Conservation (phyloP, 1,284 basidiomycete species). For the Cutaneotrichosporon mucoides region DNA sequence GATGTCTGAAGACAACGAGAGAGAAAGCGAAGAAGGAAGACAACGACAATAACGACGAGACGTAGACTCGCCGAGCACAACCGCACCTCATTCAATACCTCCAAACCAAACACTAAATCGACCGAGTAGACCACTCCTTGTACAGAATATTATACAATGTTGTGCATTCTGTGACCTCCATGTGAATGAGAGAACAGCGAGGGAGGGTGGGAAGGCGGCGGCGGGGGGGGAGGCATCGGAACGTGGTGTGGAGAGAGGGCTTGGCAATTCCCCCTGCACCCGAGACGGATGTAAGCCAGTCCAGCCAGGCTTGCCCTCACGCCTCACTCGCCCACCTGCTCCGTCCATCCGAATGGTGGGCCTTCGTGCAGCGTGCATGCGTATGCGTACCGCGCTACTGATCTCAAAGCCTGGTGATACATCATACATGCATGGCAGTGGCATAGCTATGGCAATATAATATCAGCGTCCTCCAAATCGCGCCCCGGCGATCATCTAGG, state of each 20-base stretch:
- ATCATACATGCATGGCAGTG: neutral
- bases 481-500: neutral
- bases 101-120: neutral
- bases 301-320: too few relatives aligned
- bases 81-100: neutral
- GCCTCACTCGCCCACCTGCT: too few relatives aligned
- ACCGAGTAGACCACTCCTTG: neutral
- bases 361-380: too few relatives aligned
- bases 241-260: neutral
- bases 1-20: neutral
- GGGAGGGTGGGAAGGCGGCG: neutral
- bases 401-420: too few relatives aligned
- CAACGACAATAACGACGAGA: too few relatives aligned
- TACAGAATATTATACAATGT: neutral
- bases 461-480: neutral
- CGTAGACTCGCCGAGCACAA: neutral
- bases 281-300: too few relatives aligned
- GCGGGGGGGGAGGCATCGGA: neutral
- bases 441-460: neutral
- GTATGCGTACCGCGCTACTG: too few relatives aligned
- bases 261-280: too few relatives aligned
- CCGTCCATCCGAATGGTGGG: too few relatives aligned
- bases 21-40: neutral
- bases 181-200: too few relatives aligned
- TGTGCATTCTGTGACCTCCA: neutral